Evolutionary conservation across 1,284 basidiomycete species (phyloP), one percentile per base, ranked within the genome.

Genomic region (Athelia psychrophila): DNA sequence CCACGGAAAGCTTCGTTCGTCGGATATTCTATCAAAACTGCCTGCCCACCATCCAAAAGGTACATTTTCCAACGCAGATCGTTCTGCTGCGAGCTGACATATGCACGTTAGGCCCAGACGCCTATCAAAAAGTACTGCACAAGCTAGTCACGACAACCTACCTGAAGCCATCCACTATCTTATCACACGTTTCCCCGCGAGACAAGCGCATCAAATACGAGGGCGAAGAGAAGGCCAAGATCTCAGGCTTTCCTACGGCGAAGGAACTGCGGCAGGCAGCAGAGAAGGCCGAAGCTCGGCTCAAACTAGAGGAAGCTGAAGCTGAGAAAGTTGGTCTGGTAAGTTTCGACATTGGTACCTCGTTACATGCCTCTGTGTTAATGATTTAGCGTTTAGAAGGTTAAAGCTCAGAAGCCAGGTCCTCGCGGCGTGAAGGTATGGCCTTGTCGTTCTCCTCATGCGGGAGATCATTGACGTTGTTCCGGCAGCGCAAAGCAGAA

Each of bases 1-100:
- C 61, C 88, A 93, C 63, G 95, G 95, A 40, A 95, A 95, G 68
- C 79, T 97, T 58, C 82, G 84, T 48, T 79, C 86, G 8, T 83
- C 81, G 60, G 87, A 92, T 54, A 82, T 95, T 46, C 65, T 92
- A 24, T 71, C 76, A 13, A 65, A 74, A 30, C 64, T 92, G 18
- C 74, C 77, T 10, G 65, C 71, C 8, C 69, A 70, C 49, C 80
- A 87, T 54, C 66, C 74, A 10, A 88, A 88, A 76, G 75, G 89
- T 89, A 18, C 46, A 20, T 23, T 35, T 13, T 30, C 46, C 42
- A 42, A 42, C 5, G 38, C 16, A n/a, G n/a, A n/a, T n/a, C n/a
- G n/a, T 30, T 30, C 5, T 30, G 27, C 13, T 13, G n/a, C n/a
- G n/a, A n/a, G 27, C n/a, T 23, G 38, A 42, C 18, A 42, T 42